phyloP scores from a whole-genome alignment of 257 asterid species.

The Leptodermis oblonga region DNA sequence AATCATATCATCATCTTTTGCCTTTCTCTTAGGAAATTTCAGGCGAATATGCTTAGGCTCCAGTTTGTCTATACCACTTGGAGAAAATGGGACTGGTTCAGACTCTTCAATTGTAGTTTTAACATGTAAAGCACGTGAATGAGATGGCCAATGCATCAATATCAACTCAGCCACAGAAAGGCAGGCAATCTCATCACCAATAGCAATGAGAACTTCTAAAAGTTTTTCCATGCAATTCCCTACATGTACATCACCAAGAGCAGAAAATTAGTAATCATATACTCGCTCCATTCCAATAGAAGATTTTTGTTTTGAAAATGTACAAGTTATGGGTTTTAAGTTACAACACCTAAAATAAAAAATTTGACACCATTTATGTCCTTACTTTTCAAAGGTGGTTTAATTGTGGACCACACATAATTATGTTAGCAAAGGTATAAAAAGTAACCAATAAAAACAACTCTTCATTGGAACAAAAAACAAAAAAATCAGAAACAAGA shows the following conservation, averaged over 20 bases:
- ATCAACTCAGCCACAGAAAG: constrained; percentile 81
- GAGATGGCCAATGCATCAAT: constrained; percentile 95
- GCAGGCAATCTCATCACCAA: constrained; percentile 97
- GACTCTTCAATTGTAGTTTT: constrained; percentile 75
- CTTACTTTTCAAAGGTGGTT: too few species aligned
- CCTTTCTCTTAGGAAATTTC: constrained; percentile 83
- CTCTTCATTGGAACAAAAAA: too few species aligned
- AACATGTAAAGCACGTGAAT: constrained; percentile 94
- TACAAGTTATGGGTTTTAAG: too few species aligned
- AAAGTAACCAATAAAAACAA: too few species aligned
- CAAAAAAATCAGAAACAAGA: too few species aligned
- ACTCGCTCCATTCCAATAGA: too few species aligned
- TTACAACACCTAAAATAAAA: too few species aligned
- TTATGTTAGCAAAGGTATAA: too few species aligned
- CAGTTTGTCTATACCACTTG: constrained; percentile 90
- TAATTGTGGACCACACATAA: too few species aligned
- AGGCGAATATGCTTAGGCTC: constrained; percentile 77
- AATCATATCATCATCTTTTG: constrained; percentile 41
- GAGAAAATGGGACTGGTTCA: constrained; percentile 69
- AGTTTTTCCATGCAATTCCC: constrained; percentile 99
- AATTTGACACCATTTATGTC: too few species aligned
- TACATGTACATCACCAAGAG: constrained; percentile 26
- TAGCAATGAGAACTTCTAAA: constrained; percentile 93
- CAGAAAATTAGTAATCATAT: constrained; percentile 2
- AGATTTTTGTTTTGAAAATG: too few species aligned